These are phyloP conservation scores for Colletotrichum sp. DNA, from an alignment of 2,329 filamentous ascomycete genomes.

Conservation along the genomic window DNA sequence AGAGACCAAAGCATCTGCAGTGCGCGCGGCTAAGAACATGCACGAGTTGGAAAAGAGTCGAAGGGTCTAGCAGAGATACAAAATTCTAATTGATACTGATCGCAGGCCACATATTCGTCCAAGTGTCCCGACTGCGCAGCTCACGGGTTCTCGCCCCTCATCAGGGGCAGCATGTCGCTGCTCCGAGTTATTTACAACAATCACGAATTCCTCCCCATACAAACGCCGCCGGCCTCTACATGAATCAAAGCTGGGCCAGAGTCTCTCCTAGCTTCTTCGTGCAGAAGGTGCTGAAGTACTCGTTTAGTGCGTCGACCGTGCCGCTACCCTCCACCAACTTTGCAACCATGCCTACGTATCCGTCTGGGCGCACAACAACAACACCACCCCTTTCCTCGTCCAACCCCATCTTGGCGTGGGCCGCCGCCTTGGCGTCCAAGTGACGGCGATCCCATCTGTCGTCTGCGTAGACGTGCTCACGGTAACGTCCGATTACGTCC, in stretches of 20 bases:
- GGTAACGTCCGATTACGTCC: slow-evolving; percentile 73
- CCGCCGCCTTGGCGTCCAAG: slow-evolving; percentile 72
- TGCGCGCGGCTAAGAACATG: background rate
- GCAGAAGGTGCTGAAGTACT: slow-evolving; percentile 79
- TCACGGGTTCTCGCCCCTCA: background rate
- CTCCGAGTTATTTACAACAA: background rate
- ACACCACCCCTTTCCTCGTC: slow-evolving; percentile 76
- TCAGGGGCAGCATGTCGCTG: background rate
- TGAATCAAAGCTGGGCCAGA: slow-evolving; percentile 41
- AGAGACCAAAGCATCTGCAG: background rate
- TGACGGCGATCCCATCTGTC: slow-evolving; percentile 77
- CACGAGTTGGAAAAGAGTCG: background rate
- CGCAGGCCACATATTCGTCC: background rate
- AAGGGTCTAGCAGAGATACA: background rate
- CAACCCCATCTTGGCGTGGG: slow-evolving; percentile 87
- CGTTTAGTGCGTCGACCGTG: slow-evolving; percentile 82
- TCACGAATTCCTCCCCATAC: background rate
- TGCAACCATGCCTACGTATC: slow-evolving; percentile 81
- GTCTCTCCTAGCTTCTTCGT: slow-evolving; percentile 60
- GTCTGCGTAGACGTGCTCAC: slow-evolving; percentile 85
- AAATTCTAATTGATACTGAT: background rate
- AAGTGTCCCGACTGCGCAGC: background rate
- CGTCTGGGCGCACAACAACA: slow-evolving; percentile 85
- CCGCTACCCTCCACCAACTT: slow-evolving; percentile 76
- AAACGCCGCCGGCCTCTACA: background rate